Base-by-base conservation (phyloP, 2,329 filamentous ascomycete species). In the Botrytis aclada region DNA sequence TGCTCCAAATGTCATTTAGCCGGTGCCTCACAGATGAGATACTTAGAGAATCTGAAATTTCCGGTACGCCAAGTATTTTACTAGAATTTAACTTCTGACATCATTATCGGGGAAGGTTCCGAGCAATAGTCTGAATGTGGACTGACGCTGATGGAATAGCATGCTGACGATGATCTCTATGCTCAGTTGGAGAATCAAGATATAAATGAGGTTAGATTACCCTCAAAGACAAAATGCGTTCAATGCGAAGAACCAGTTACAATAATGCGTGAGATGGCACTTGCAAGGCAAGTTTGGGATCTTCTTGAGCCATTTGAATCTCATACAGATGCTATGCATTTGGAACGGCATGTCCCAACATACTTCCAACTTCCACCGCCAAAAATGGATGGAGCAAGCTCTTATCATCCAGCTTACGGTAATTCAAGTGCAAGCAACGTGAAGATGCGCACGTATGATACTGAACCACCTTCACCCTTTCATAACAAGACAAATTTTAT, bases 241-340 rank as follows among this genome's bases (percentile, higher is more conserved):
- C 74, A 79, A 29, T 84, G 83, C 72, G 78, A 77, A 20, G 79
- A 82, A 63, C 22, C 58, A 37, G 77, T 82, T 37, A 83, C 80
- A 14, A 77, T 82, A 34, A 80, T 82, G 60, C 81, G 82, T 16
- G 83, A 84, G 70, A 77, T 84, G n/a, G 75, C 79, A 10, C 70
- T 83, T 6, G 80, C 78, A 12, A 79, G 81, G 72, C 78, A 80
- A 41, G 79, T 80, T 8, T 84, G 82, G 82, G 82, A 82, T 54
- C 74, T 81, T 10, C 75, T 84, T 2, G 81, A 80, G 51, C 79
- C 81, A 0, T 77, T 84, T 29, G 80, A 83, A 58, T 78, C 80
- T 5, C 81, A 83, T 72, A 79, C 81, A 2, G 82, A 83, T 70
- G 80, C 82, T 1, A 80, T 83, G 63, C 81, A 81, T 69, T 79